Conservation (phyloP, 257 asterid genomes). For the Salvia miltiorrhiza region DNA sequence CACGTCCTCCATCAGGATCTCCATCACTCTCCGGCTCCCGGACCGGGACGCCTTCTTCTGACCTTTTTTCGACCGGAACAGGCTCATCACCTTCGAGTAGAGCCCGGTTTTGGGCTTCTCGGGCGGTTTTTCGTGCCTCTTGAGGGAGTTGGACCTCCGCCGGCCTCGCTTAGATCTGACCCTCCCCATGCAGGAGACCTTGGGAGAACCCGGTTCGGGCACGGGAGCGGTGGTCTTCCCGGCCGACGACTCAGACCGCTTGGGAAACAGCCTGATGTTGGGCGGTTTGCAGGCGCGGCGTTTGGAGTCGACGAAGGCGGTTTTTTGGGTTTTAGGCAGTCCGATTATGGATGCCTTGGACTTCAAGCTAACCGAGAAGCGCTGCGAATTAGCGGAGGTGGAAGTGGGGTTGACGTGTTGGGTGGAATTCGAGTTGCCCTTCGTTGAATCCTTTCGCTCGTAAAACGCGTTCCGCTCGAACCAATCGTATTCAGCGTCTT, state of each 20-base stretch:
- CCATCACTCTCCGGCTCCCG: conserved; percentile 32
- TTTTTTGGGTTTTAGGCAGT: conserved; percentile 67
- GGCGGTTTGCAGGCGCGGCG: conserved; percentile 45
- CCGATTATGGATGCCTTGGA: conserved; percentile 68
- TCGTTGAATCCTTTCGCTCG: conserved; percentile 81
- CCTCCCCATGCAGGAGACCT: conserved; percentile 93
- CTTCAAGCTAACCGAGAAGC: conserved; percentile 45
- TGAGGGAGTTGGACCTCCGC: conserved; percentile 44
- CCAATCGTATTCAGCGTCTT: conserved; percentile 89
- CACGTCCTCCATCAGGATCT: conserved; percentile 21
- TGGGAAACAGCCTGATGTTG: conserved; percentile 57
- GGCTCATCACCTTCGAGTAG: conserved; percentile 38
- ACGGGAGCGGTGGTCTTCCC: conserved; percentile 35
- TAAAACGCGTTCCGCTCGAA: conserved; percentile 70
- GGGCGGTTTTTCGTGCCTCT: conserved; percentile 29
- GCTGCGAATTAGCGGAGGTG: conserved; percentile 37
- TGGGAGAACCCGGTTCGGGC: conserved; percentile 85
- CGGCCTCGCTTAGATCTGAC: conserved; percentile 79
- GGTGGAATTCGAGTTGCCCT: conserved; percentile 36
- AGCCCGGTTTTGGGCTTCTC: conserved; percentile 47
- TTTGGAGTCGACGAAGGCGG: conserved; percentile 40
- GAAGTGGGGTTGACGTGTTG: conserved; percentile 29
- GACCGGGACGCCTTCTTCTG: conserved; percentile 25
- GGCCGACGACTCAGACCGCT: conserved; percentile 35
- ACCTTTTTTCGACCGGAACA: conserved; percentile 41